These are phyloP conservation scores for Leccinum incarnatum DNA, from an alignment of 768 basidiomycete species.

Conservation along the genomic window DNA sequence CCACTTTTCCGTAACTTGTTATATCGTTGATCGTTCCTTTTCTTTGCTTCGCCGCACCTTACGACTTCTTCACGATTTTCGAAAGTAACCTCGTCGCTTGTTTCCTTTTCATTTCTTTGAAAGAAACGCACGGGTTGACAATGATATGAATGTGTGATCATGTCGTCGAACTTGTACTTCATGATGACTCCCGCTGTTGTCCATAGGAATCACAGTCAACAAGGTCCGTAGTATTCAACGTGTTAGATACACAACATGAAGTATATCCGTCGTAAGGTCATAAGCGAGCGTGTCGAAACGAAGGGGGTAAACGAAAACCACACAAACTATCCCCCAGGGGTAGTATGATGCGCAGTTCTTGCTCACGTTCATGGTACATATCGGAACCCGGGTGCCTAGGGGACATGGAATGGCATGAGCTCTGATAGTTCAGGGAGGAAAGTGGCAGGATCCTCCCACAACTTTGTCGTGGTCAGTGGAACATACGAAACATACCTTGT, in stretches of 20 bases:
- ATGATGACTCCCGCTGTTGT: neutral
- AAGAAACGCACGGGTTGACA: neutral
- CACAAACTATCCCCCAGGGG: too few species aligned
- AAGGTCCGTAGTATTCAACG: neutral
- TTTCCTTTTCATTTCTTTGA: neutral
- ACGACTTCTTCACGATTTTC: constrained; percentile 11
- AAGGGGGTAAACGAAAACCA: neutral
- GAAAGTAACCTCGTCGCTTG: constrained; percentile 5
- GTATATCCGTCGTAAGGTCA: neutral
- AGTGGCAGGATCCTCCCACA: neutral
- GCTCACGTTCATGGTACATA: constrained; percentile 38
- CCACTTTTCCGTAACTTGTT: neutral
- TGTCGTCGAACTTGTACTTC: neutral
- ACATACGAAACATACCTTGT: constrained; percentile 33
- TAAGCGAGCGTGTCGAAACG: neutral
- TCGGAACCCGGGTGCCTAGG: constrained; percentile 59
- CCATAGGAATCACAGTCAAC: neutral
- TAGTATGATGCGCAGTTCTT: neutral
- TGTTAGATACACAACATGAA: neutral
- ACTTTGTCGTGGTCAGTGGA: neutral
- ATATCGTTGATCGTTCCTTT: neutral
- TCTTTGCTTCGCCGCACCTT: neutral
- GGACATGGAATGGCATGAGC: neutral
- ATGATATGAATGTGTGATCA: neutral
- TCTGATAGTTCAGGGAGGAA: neutral